phyloP scores from a whole-genome alignment of 768 basidiomycete species.

The Pleurotus platypus region DNA sequence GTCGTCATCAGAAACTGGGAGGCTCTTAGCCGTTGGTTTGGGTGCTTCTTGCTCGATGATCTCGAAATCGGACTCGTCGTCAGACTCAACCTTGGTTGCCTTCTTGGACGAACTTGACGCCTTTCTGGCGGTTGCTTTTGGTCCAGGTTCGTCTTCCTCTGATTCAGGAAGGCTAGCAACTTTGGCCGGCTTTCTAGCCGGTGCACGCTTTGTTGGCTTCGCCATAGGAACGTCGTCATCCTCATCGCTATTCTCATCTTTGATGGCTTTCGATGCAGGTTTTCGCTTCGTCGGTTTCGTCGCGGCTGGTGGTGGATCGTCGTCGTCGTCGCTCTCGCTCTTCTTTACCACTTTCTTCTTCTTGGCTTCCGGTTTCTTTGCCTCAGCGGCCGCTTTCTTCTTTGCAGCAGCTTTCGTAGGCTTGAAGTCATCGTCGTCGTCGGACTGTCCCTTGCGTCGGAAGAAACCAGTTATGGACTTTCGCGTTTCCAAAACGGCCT shows the following conservation, averaged over 20 bases:
- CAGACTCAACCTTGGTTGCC: conserved; percentile 14
- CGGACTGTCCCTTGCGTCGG: conserved; percentile 14
- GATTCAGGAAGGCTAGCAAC: conserved; percentile 11
- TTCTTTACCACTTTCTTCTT: conserved; percentile 14
- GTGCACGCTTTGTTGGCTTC: conserved; percentile 6
- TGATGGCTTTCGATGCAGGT: conserved; percentile 19
- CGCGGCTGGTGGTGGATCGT: conserved; percentile 11
- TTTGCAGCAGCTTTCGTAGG: conserved; percentile 23
- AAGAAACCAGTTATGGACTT: conserved; percentile 26
- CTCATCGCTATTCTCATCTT: conserved; percentile 32
- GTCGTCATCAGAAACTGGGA: conserved; percentile 12
- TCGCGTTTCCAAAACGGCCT: conserved; percentile 34
- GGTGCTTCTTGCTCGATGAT: conserved; percentile 9
- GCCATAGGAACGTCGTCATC: conserved; percentile 27
- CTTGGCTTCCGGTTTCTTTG: conserved; percentile 15
- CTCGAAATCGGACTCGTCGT: conserved; percentile 24
- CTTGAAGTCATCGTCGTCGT: conserved; percentile 17
- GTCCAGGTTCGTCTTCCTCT: conserved; percentile 11
- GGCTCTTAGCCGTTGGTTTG: conserved; percentile 9
- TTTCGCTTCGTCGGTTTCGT: conserved; percentile 8
- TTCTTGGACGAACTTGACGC: conserved; percentile 12
- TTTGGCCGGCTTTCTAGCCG: conserved; percentile 7
- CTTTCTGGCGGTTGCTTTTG: conserved; percentile 13
- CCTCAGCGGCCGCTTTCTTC: conserved; percentile 21
- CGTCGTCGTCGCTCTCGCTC: conserved; percentile 10